Evolutionary conservation across 441 rosid species (phyloP).

Genomic region (Corymbia calophylla): DNA sequence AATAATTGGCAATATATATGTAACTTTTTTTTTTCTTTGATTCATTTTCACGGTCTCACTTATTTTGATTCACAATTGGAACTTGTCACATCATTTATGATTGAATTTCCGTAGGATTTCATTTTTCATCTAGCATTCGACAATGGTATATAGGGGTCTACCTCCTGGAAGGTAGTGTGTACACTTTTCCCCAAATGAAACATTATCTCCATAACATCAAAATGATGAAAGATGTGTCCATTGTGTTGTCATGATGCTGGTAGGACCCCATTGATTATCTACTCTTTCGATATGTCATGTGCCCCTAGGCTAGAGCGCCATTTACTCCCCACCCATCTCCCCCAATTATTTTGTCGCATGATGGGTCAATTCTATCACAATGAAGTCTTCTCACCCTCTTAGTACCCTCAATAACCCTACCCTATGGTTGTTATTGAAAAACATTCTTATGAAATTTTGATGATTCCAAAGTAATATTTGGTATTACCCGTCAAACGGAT

Average conservation of each 20-base stretch:
- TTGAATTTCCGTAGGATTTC: background rate
- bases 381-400: background rate
- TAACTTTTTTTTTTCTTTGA: background rate
- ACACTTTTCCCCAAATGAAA: background rate
- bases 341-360: background rate
- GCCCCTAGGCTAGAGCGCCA: background rate
- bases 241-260: background rate
- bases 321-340: background rate
- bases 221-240: no score
- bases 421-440: no score
- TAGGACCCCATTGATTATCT: background rate
- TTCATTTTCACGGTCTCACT: background rate
- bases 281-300: background rate
- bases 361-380: background rate
- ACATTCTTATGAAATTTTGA: background rate
- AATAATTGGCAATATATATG: fast-evolving
- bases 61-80: background rate
- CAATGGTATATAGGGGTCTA: background rate
- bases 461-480: no score
- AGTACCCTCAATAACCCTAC: background rate
- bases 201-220: background rate
- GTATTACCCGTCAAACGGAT: background rate
- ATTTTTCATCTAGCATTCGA: no score
- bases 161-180: background rate
- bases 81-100: background rate